Evolutionary conservation across 768 basidiomycete genomes (phyloP).

Genomic region (Pleurotus platypus): DNA sequence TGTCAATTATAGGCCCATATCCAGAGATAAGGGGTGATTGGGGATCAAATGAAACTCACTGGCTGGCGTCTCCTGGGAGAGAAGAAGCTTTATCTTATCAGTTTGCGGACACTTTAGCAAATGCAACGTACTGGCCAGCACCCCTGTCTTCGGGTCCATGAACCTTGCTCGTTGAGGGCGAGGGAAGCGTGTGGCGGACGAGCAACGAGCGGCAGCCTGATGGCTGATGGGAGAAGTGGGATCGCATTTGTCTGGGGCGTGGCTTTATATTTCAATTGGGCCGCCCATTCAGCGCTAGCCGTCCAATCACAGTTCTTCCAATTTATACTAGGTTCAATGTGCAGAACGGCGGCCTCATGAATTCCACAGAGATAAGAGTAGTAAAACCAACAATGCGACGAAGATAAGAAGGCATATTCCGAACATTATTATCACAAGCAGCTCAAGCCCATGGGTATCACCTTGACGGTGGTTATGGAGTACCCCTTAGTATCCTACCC

Average conservation of each 20-base stretch:
- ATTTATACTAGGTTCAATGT: background rate
- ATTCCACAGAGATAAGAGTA: background rate
- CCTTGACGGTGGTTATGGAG: too few relatives aligned
- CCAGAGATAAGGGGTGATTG: background rate
- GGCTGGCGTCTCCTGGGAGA: slow-evolving; percentile 7
- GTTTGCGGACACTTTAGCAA: background rate
- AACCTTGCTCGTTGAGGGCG: background rate
- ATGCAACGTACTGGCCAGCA: background rate
- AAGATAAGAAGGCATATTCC: background rate
- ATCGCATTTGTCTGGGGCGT: background rate
- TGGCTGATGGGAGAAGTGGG: background rate
- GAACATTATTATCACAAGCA: too few relatives aligned
- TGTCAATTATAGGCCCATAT: background rate
- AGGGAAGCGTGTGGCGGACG: too few relatives aligned
- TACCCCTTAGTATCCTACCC: too few relatives aligned
- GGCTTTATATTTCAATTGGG: background rate
- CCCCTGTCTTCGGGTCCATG: background rate
- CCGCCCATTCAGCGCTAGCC: background rate
- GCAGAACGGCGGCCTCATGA: background rate
- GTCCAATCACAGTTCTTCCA: slow-evolving; percentile 1
- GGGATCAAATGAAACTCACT: background rate
- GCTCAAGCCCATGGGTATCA: too few relatives aligned
- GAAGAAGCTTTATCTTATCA: background rate
- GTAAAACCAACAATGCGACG: too few relatives aligned
- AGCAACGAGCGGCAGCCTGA: too few relatives aligned